Evolutionary conservation across 2,329 filamentous ascomycete species (phyloP), one percentile per base, ranked within the genome.

Genomic region (Pseudocercospora musae): DNA sequence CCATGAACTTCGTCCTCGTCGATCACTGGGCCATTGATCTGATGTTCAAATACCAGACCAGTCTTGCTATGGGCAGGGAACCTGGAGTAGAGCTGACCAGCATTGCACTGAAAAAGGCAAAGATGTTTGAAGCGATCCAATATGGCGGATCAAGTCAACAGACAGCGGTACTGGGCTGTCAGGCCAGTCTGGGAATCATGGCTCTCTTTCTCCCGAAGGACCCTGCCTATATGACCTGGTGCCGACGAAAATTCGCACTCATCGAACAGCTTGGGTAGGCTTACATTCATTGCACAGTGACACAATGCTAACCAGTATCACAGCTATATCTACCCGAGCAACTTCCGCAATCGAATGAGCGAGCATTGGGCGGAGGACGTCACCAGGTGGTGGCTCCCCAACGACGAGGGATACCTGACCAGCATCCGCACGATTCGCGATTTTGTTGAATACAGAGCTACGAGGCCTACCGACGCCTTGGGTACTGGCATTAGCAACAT

Each of bases 351-450:
- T 31, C 88, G 88, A 67, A 89, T 98, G 84, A 87, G 90, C 31
- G 84, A 89, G 52, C 76, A 91, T 23, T 96, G 95, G 82, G 81
- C 84, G 63, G 85, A 91, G 13, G 86, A 88, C 20, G 86, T 92
- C 58, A 85, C 85, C 49, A 83, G 88, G 61, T 97, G 92, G 91
- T 99, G 95, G 95, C 84, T 97, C 2, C 91, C 92, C 2, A 85
- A 95, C 74, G 86, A 91, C 65, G 89, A 94, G 78, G 87, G 85
- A 1, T 90, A 90, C 70, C 88, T 85, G 10, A 84, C 85, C 0
- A 85, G 96, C 46, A 82, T 97, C 58, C 88, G 87, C 57, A 89
- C 85, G 58, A 87, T 96, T 64, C 89, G 93, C 20, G 84, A 86
- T 46, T 93, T 96, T 76, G 91, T 92, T 27, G 67, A 75, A 27